Evolutionary conservation across 345 rosid species (phyloP).

Genomic region (Gossypium turneri): DNA sequence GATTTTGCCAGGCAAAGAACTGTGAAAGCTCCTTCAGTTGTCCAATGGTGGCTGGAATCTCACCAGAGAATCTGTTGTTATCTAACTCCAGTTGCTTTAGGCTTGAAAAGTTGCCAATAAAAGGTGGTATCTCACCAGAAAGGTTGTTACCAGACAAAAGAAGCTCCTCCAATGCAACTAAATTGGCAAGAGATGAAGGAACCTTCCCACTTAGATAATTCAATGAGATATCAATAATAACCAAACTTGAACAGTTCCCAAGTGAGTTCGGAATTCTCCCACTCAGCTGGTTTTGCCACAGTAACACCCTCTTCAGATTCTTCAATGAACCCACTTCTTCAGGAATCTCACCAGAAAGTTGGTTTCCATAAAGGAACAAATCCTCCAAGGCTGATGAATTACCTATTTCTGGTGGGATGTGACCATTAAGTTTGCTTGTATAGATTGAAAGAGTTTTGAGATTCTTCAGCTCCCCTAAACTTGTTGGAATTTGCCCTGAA

Average conservation of each 20-base stretch:
- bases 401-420: conserved; percentile 50
- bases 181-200: conserved; percentile 41
- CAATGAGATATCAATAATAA: conserved; percentile 56
- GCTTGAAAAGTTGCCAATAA: conserved; percentile 39
- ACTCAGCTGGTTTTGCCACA: conserved; percentile 59
- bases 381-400: conserved; percentile 52
- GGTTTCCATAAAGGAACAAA: conserved; percentile 56
- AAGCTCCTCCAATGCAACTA: conserved; percentile 51
- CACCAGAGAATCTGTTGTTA: conserved; percentile 48
- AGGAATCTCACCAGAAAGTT: conserved; percentile 52
- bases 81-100: conserved; percentile 65
- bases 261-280: conserved; percentile 48
- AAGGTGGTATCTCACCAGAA: conserved; percentile 47
- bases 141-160: conserved; percentile 50
- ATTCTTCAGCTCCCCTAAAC: conserved; percentile 50
- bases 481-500: conserved; percentile 50
- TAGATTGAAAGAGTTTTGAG: conserved; percentile 57
- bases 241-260: conserved; percentile 42
- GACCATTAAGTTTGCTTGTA: conserved; percentile 54
- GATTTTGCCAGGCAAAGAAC: conserved; percentile 71
- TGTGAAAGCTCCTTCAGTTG: conserved; percentile 48
- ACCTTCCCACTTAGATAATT: conserved; percentile 45
- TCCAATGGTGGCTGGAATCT: conserved; percentile 53
- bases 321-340: conserved; percentile 40
- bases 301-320: conserved; percentile 45